A percentile compares a stretch with the other conserved stretches of the same genome.
Conservation (phyloP, 371 early-diverging fungal species). For the Cokeromyces recurvatus region DNA sequence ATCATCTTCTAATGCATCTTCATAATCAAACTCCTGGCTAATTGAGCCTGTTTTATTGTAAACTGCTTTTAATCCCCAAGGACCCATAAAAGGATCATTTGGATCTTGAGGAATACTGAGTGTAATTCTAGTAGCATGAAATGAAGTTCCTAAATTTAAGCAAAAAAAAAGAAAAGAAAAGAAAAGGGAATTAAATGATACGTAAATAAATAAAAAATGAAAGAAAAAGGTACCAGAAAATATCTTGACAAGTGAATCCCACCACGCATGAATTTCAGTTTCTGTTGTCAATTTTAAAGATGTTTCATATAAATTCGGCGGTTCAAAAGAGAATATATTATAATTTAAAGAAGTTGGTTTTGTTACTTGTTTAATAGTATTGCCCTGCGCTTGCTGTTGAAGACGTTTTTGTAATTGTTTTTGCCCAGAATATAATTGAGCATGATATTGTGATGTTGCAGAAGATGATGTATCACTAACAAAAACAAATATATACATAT, state of each 20-base stretch:
- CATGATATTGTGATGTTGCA: slow-evolving; percentile 45
- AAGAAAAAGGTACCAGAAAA: slow-evolving; percentile 19
- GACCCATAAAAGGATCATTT: slow-evolving; percentile 41
- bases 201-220: no score
- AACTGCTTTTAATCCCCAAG: slow-evolving; percentile 49
- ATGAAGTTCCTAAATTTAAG: slow-evolving; percentile 18
- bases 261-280: slow-evolving; percentile 43
- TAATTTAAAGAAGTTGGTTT: slow-evolving; percentile 21
- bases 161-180: no score
- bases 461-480: slow-evolving; percentile 16
- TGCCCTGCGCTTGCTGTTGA: slow-evolving; percentile 25
- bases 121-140: slow-evolving; percentile 38
- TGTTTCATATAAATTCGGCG: slow-evolving; percentile 46
- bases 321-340: slow-evolving; percentile 31
- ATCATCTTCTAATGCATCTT: slow-evolving; percentile 10
- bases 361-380: no score
- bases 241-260: slow-evolving; percentile 36
- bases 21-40: slow-evolving; percentile 11
- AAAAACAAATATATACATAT: no score
- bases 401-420: slow-evolving; percentile 31
- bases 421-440: slow-evolving; percentile 38
- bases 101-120: slow-evolving; percentile 46
- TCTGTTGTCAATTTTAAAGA: slow-evolving; percentile 39
- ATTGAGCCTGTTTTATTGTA: slow-evolving; percentile 29
- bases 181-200: no score